A percentile compares a stretch with the other conserved stretches of the same genome.
Evolutionary conservation across 164 flowering plant genomes (phyloP).

Genomic region (Dillenia suffruticosa): DNA sequence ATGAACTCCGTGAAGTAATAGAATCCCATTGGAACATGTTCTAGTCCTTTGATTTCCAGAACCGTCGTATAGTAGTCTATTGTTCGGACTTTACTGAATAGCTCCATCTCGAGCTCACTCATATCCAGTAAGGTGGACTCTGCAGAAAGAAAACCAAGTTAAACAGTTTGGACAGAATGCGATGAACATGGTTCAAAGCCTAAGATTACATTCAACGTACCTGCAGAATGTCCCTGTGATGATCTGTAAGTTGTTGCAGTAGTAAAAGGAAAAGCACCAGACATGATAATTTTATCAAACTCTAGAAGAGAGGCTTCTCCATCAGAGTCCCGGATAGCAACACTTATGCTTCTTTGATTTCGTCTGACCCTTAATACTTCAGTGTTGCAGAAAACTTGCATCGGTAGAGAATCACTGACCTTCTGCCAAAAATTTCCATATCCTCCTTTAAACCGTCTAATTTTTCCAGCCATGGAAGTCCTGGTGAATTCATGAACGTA

Average conservation of each 20-base stretch:
- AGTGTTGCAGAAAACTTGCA: conserved; percentile 41
- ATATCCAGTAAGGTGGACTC: conserved; percentile 38
- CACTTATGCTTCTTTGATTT: conserved; percentile 17
- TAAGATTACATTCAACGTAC: conserved; percentile 10
- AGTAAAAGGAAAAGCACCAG: conserved; percentile 65
- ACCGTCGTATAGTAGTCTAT: conserved; percentile 86
- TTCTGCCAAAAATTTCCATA: conserved; percentile 61
- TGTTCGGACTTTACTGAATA: conserved; percentile 59
- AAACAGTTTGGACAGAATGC: not conserved
- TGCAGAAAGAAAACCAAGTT: conserved; percentile 12
- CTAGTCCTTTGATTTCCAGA: conserved; percentile 65
- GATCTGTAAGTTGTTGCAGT: conserved; percentile 57
- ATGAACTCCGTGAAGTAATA: conserved; percentile 70
- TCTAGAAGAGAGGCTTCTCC: conserved; percentile 31
- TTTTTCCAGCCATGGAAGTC: conserved; percentile 89
- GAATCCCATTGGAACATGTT: conserved; percentile 64
- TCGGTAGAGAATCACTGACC: conserved; percentile 42
- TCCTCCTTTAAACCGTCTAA: conserved; percentile 71
- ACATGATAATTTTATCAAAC: conserved; percentile 65
- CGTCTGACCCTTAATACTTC: conserved; percentile 54
- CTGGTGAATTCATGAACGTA: conserved; percentile 77
- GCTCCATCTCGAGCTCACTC: conserved; percentile 52
- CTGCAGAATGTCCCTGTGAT: conserved; percentile 21
- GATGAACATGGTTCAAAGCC: not conserved
- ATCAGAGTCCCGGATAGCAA: conserved; percentile 28